phyloP scores from a whole-genome alignment of 169 alveolate genomes.

The Plasmodium ovale region DNA sequence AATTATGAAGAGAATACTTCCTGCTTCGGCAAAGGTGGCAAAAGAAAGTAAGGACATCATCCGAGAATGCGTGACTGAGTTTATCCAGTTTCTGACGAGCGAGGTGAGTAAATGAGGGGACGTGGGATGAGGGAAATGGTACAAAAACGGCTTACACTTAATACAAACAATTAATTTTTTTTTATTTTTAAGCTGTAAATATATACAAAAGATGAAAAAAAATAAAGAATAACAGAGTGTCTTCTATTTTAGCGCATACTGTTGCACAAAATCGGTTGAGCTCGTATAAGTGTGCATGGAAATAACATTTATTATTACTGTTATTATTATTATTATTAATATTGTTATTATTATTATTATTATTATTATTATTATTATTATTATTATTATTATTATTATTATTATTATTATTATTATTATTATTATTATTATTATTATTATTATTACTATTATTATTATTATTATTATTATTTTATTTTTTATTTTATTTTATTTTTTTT shows the following conservation, averaged over 20 bases:
- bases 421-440: no score
- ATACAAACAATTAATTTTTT: not conserved
- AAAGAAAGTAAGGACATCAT: conserved; percentile 96
- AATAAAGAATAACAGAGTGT: not conserved
- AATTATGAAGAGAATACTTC: conserved; percentile 95
- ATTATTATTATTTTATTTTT: not conserved
- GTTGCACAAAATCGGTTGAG: no score
- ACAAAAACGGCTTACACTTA: not conserved
- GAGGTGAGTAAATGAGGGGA: conserved; percentile 81
- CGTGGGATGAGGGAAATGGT: not conserved
- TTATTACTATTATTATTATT: no score
- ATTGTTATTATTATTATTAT: no score
- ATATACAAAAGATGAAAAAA: not conserved
- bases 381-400: no score
- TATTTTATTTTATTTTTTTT: not conserved
- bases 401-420: no score
- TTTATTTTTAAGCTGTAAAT: no score
- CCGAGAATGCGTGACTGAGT: conserved; percentile 96
- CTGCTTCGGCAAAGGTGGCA: conserved; percentile 93
- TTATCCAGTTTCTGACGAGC: conserved; percentile 93
- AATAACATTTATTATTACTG: no score
- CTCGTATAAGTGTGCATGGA: no score
- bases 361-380: no score
- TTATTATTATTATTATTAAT: no score
- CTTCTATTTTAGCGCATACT: not conserved